A percentile compares a stretch with the other conserved stretches of the same genome.
phyloP scores from a whole-genome alignment of 495 filamentous ascomycete species.

The Thermothielavioides terrestris region DNA sequence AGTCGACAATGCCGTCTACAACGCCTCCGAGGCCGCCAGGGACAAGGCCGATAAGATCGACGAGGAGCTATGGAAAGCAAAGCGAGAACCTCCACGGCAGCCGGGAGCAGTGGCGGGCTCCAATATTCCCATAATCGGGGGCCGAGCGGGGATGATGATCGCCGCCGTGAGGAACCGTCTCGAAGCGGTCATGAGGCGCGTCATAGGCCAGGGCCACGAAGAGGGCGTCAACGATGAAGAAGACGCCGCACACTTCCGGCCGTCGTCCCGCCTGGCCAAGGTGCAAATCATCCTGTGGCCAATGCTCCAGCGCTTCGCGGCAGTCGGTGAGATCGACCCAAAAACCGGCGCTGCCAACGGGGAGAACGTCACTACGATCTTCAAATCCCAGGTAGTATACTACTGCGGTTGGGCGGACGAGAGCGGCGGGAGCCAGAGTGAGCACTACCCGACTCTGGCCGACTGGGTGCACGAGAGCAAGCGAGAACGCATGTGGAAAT shows the following conservation, averaged over 20 bases:
- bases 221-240: neutral
- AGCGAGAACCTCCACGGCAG: no score
- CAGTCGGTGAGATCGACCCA: slow-evolving; percentile 16
- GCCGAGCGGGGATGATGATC: neutral
- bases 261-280: slow-evolving; percentile 30
- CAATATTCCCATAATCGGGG: neutral
- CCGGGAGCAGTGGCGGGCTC: no score
- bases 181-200: neutral
- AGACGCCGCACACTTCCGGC: neutral
- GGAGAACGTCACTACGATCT: slow-evolving; percentile 21
- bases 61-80: neutral
- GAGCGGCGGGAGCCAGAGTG: neutral
- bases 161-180: neutral
- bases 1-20: slow-evolving; percentile 28
- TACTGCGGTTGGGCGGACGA: slow-evolving; percentile 18
- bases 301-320: slow-evolving; percentile 25
- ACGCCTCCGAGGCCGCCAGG: slow-evolving; percentile 19
- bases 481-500: neutral
- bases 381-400: slow-evolving; percentile 27
- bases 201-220: neutral
- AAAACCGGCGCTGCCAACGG: slow-evolving; percentile 12
- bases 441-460: slow-evolving; percentile 8
- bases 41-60: slow-evolving; percentile 10
- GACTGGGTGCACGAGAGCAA: slow-evolving; percentile 1
- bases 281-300: slow-evolving; percentile 36